These are phyloP conservation scores for Dacryopinax spathularia DNA, from an alignment of 768 basidiomycete genomes.

Conservation along the genomic window DNA sequence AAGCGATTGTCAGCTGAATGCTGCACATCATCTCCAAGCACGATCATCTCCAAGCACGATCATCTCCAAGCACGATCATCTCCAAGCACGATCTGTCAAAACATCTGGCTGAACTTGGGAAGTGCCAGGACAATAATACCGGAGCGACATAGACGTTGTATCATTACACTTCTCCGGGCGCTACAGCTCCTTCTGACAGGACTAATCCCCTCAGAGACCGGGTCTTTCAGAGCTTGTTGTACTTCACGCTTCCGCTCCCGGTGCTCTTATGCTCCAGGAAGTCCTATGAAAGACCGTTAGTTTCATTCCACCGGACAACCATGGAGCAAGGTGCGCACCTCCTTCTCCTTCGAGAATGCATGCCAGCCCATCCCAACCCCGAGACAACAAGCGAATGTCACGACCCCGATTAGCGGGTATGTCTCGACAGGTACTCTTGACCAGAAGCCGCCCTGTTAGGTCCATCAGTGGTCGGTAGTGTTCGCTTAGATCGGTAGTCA, in stretches of 20 bases:
- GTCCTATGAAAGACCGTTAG: not conserved
- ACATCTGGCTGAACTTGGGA: too few relatives aligned
- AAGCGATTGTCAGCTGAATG: conserved; percentile 4
- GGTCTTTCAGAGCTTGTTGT: not conserved
- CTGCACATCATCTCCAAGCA: too few relatives aligned
- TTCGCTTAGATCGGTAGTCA: not conserved
- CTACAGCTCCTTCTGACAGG: too few relatives aligned
- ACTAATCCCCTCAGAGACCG: not conserved
- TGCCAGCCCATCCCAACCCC: not conserved
- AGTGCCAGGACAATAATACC: too few relatives aligned
- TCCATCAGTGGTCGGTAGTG: not conserved
- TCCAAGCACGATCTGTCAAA: too few relatives aligned
- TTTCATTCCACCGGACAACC: not conserved
- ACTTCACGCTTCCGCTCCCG: not conserved
- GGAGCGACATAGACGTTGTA: too few relatives aligned
- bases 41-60: too few relatives aligned
- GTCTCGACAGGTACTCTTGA: not conserved
- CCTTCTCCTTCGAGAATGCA: not conserved
- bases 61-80: too few relatives aligned
- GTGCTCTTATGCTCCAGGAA: conserved; percentile 1
- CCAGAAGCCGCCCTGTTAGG: not conserved
- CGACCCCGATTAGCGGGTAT: not conserved
- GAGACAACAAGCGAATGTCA: not conserved
- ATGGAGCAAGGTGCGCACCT: not conserved
- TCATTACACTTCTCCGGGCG: too few relatives aligned